Evolutionary conservation across 1,139 yeast species (phyloP).

Genomic region (Magnusiomyces magnusii): DNA sequence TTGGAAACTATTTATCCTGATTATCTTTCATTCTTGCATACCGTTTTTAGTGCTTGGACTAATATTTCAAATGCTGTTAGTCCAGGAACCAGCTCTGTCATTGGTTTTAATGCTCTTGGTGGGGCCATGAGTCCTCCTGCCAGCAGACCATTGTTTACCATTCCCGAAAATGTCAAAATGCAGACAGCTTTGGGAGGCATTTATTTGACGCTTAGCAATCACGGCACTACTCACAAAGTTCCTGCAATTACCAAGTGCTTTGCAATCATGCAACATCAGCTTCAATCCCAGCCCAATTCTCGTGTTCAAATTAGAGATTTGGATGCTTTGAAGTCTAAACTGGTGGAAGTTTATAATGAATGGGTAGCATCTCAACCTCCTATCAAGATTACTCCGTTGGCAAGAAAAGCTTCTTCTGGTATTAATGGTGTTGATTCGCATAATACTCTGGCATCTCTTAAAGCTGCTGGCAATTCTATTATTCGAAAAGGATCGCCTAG

Average conservation of each 20-base stretch:
- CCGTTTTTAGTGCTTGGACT: conserved; percentile 2
- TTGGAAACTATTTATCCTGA: conserved; percentile 3
- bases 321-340: background rate
- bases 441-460: background rate
- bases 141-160: background rate
- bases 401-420: background rate
- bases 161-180: conserved; percentile 2
- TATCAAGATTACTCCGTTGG: background rate
- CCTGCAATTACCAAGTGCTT: conserved; percentile 2
- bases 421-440: background rate
- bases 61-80: background rate
- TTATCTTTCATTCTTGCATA: conserved; percentile 2
- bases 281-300: background rate
- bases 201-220: background rate
- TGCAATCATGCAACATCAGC: background rate
- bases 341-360: conserved; percentile 2
- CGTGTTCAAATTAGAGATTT: background rate
- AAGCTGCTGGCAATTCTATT: background rate
- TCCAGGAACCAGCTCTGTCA: background rate
- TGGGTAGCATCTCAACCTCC: conserved; percentile 3
- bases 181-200: conserved; percentile 3
- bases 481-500: background rate
- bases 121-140: background rate
- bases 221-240: conserved; percentile 1
- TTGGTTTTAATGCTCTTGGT: background rate